Evolutionary conservation across 116 monocot genomes (phyloP), one percentile per base, ranked within the genome.

Genomic region (Papilionanthe hybrid): DNA sequence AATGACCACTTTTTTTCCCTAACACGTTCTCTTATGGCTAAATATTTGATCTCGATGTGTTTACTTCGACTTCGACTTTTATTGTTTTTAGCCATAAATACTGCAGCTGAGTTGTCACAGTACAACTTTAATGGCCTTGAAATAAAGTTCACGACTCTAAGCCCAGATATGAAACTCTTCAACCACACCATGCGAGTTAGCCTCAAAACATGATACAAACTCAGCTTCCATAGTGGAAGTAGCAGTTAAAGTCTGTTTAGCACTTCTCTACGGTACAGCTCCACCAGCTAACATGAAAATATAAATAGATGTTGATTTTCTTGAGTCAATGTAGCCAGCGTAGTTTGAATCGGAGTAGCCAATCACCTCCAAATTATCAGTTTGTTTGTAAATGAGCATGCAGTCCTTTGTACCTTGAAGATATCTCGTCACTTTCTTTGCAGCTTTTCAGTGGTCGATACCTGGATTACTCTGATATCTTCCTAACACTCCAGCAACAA

Each of bases 391-490:
- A 0, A 57, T 57, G 17, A 57, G 57, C 57, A 19, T 57, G n/a
- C 18, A 57, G 17, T 57, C 57, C 12, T 57, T 57, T 4, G 57
- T n/a, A 15, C 57, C 3, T 57, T 57, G 20, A 57, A 57, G 57
- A 57, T 57, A 19, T 8, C 3, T 57, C n/a, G 30, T 37, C 6
- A 72, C 0, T 29, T 72, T 37, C 13, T 22, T 72, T 29, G 71
- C 30, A 72, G 28, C 71, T 29, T 13, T 5, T 5, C 23, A 72
- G 23, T 72, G 37, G 27, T 29, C 5, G 2, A 72, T 29, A 72
- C 37, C 28, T 72, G 23, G 25, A 72, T 72, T 72, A 72, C 71
- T 29, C 23, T 72, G 71, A 72, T 72, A 72, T 72, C 28, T 72
- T 72, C 37, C 71, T 5, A 72, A 72, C 71, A 72, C 32, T 72